phyloP scores from a whole-genome alignment of 805 yeast genomes.

The Candida nanaspora region DNA sequence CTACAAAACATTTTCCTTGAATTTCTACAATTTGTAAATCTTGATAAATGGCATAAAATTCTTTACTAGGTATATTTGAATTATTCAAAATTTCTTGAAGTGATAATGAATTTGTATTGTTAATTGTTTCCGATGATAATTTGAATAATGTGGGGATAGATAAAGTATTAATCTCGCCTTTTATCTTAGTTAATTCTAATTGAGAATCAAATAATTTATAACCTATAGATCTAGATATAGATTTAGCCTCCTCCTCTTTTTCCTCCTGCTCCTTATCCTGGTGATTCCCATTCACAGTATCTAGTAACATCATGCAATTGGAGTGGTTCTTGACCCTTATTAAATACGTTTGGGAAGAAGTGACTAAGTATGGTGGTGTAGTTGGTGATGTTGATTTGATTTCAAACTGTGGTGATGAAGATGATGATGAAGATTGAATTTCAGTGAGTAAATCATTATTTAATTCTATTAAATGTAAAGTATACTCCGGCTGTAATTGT shows the following conservation, averaged over 20 bases:
- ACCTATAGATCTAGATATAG: background rate
- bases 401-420: background rate
- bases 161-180: conserved; percentile 6
- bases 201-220: conserved; percentile 5
- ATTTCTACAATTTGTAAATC: conserved; percentile 11
- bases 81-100: too few species aligned
- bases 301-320: conserved; percentile 61
- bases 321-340: conserved; percentile 81
- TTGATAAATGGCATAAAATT: conserved; percentile 4
- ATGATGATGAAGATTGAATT: too few species aligned
- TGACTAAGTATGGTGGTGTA: conserved; percentile 48
- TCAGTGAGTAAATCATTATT: conserved; percentile 39
- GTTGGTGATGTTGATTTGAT: background rate
- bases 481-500: conserved; percentile 3
- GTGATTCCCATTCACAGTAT: background rate
- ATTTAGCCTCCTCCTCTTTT: background rate
- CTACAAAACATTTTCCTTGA: conserved; percentile 4
- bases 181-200: conserved; percentile 6
- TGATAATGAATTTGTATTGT: too few species aligned
- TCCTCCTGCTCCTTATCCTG: background rate
- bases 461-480: conserved; percentile 46
- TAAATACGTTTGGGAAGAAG: conserved; percentile 50
- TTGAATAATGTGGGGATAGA: too few species aligned
- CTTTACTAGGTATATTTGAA: conserved; percentile 6
- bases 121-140: too few species aligned